Base-by-base conservation (phyloP, 495 filamentous ascomycete species). In the Sordaria brevicollis region DNA sequence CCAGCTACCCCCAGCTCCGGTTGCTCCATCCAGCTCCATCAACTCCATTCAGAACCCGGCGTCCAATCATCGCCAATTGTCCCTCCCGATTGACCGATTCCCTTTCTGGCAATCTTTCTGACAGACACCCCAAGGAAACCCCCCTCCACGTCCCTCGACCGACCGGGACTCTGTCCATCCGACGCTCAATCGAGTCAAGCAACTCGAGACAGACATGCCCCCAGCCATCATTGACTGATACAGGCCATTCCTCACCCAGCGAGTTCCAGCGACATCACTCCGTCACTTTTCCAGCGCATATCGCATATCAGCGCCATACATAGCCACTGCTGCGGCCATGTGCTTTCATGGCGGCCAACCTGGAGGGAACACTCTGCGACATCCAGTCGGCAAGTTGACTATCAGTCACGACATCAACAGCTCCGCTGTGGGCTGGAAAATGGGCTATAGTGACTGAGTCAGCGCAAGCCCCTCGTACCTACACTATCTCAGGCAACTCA, bases 111-210 rank as follows among this genome's bases (percentile, higher is more conserved):
- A 17, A 25, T 38, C 37, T 38, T 62, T 43, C 69, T 65, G 37
- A 69, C 69, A 69, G 7, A 69, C 67, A 70, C 69, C 76, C 72
- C 74, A 21, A 62, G 25, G 15, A 8, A 31, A 70, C 72, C 74
- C 73, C 54, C 65, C 43, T 38, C 70, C 19, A 35, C n/a, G n/a
- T n/a, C n/a, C n/a, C n/a, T n/a, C n/a, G n/a, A n/a, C n/a, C 65
- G n/a, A 31, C 69, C 72, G 69, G 69, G 68, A 65, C 39, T 29
- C 41, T 69, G 65, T 54, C 67, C 65, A 72, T 67, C 75, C 71
- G 72, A 70, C 69, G 19, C 71, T 73, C 69, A 39, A 69, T 71
- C 72, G 76, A 77, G 76, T 77, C 76, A 73, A 74, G 76, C 68
- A 57, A 43, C 65, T 62, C 25, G 49, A 31, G 25, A 62, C 49